A percentile compares a stretch with the other conserved stretches of the same genome.
Evolutionary conservation across 2,329 filamentous ascomycete species (phyloP).

Genomic region (Colletotrichum lentis): DNA sequence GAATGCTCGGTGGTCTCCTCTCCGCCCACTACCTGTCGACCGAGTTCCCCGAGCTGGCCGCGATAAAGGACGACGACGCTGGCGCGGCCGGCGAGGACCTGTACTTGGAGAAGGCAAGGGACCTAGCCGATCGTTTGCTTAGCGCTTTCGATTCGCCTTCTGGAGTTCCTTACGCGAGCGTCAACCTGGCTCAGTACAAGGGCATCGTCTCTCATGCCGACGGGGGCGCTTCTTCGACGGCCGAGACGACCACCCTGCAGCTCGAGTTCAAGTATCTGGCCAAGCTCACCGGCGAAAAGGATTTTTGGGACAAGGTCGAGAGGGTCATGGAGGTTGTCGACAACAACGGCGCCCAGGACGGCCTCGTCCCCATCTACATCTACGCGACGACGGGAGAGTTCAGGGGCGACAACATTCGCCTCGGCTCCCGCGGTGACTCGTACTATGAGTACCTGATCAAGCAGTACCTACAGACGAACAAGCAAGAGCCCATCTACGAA

Average conservation of each 20-base stretch:
- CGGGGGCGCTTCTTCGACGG: constrained; percentile 88
- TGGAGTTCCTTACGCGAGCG: constrained; percentile 88
- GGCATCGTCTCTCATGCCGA: constrained; percentile 86
- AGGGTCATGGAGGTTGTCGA: constrained; percentile 92
- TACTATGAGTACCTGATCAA: constrained; percentile 99
- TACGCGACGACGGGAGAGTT: constrained; percentile 82
- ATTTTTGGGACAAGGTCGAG: constrained; percentile 92
- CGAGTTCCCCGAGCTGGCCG: constrained; percentile 79
- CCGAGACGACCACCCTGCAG: constrained; percentile 90
- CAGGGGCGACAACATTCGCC: constrained; percentile 82
- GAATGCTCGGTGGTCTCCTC: constrained; percentile 92
- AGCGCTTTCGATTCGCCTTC: constrained; percentile 87
- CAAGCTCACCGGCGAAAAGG: constrained; percentile 89
- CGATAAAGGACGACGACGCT: constrained; percentile 74
- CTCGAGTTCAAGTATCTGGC: constrained; percentile 97
- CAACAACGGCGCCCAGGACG: constrained; percentile 78
- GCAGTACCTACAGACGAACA: constrained; percentile 93
- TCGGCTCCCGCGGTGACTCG: constrained; percentile 93
- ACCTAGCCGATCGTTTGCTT: constrained; percentile 86
- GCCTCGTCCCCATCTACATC: constrained; percentile 91
- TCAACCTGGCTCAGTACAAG: constrained; percentile 80
- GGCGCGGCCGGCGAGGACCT: constrained; percentile 84
- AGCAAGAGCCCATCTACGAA: constrained; percentile 83
- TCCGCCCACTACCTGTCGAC: constrained; percentile 96
- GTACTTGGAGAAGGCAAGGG: constrained; percentile 94